Percentiles rank a stretch among this genome's conserved stretches.
Evolutionary conservation across 1,139 yeast genomes (phyloP).

Genomic region (Scheffersomyces quercinus): DNA sequence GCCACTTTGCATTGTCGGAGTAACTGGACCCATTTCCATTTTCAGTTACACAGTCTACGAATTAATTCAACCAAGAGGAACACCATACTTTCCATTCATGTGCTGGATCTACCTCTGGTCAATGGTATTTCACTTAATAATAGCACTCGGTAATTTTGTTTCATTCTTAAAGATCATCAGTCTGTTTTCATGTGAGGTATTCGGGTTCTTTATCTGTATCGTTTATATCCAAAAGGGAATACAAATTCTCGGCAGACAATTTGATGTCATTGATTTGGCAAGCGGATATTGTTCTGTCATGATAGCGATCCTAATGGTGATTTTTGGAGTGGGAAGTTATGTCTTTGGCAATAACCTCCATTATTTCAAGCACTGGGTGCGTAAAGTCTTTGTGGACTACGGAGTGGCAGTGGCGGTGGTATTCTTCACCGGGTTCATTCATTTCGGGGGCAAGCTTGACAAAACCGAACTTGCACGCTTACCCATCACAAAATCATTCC

Average conservation of each 20-base stretch:
- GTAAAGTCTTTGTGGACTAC: slow-evolving; percentile 81
- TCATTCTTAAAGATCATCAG: slow-evolving; percentile 73
- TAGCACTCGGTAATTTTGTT: slow-evolving; percentile 73
- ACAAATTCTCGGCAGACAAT: slow-evolving; percentile 75
- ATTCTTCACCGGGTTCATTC: slow-evolving; percentile 89
- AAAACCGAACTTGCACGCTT: slow-evolving; percentile 54
- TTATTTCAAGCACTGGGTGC: slow-evolving; percentile 55
- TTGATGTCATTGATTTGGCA: slow-evolving; percentile 42
- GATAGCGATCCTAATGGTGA: slow-evolving; percentile 69
- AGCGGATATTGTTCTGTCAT: slow-evolving; percentile 78
- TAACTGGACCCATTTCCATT: slow-evolving; percentile 91
- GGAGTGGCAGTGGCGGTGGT: slow-evolving; percentile 81
- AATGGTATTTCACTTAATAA: slow-evolving; percentile 72
- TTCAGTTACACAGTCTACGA: slow-evolving; percentile 91
- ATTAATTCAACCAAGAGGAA: slow-evolving; percentile 61
- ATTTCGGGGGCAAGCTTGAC: slow-evolving; percentile 76
- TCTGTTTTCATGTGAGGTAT: slow-evolving; percentile 85
- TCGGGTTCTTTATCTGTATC: slow-evolving; percentile 87
- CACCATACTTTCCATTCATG: slow-evolving; percentile 88
- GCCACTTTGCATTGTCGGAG: slow-evolving; percentile 96
- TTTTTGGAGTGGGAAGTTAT: slow-evolving; percentile 69
- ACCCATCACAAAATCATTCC: slow-evolving; percentile 73
- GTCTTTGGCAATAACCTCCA: slow-evolving; percentile 61
- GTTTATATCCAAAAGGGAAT: slow-evolving; percentile 93
- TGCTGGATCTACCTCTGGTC: slow-evolving; percentile 95